Evolutionary conservation across 2,329 filamentous ascomycete genomes (phyloP).

Genomic region (Fusarium globosum): DNA sequence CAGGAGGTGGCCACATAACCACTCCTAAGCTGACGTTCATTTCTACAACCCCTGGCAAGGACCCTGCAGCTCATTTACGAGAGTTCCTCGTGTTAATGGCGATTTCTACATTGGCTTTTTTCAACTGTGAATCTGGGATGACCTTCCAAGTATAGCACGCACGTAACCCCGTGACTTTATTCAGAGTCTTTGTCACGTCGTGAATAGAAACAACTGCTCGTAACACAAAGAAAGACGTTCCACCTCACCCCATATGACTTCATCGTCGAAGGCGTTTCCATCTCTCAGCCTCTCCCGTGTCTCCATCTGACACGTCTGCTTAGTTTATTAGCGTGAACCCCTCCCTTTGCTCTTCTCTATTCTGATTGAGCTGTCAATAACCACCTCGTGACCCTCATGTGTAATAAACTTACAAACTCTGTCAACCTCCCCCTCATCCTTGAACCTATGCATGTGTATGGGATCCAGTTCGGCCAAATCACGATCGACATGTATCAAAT

Average conservation of each 20-base stretch:
- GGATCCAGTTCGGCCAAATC: neutral
- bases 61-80: conserved; percentile 36
- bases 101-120: conserved; percentile 9
- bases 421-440: neutral
- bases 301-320: conserved; percentile 28
- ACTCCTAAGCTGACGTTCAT: conserved; percentile 26
- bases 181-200: neutral
- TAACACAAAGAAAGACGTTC: conserved; percentile 16
- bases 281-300: conserved; percentile 30
- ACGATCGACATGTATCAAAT: conserved; percentile 13
- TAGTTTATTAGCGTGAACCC: conserved; percentile 12
- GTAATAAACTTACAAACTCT: conserved; percentile 12
- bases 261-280: conserved; percentile 15
- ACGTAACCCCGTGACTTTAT: neutral
- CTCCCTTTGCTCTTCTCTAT: neutral
- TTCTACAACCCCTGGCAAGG: conserved; percentile 18
- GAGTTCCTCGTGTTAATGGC: conserved; percentile 25
- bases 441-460: neutral
- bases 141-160: conserved; percentile 1
- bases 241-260: conserved; percentile 30
- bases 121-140: conserved; percentile 14
- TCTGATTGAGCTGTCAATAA: conserved; percentile 18
- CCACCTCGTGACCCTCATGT: conserved; percentile 28
- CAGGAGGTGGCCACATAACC: conserved; percentile 19
- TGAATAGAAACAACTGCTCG: neutral